A percentile compares a stretch with the other conserved stretches of the same genome.
Conservation (phyloP, 805 yeast genomes). For the Kodamaea kaohsiungensis region DNA sequence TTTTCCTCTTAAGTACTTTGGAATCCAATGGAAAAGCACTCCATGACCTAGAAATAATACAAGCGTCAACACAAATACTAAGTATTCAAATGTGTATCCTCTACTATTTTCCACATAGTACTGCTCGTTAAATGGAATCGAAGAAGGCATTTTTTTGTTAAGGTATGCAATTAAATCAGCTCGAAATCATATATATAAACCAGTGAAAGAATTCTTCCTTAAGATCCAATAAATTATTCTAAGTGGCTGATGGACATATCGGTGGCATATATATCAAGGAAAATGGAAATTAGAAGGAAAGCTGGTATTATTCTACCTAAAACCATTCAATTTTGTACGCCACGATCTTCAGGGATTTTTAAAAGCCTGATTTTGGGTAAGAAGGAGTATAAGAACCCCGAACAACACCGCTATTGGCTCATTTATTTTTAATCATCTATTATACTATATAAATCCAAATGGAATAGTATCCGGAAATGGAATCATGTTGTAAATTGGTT, state of each 20-base stretch:
- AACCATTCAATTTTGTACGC: too few species aligned
- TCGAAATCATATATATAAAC: not conserved
- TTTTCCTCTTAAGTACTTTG: conserved; percentile 28
- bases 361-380: not conserved
- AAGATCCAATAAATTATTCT: not conserved
- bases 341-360: too few species aligned
- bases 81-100: conserved; percentile 38
- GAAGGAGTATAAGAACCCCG: not conserved
- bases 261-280: not conserved
- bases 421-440: not conserved
- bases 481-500: not conserved
- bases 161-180: not conserved
- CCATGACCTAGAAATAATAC: conserved; percentile 38
- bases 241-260: not conserved
- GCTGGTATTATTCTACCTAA: too few species aligned
- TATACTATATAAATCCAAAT: not conserved
- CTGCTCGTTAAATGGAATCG: conserved; percentile 39
- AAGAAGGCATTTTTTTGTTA: not conserved
- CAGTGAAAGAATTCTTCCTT: not conserved
- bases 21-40: conserved; percentile 43
- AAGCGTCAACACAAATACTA: conserved; percentile 28
- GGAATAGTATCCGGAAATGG: not conserved
- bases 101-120: conserved; percentile 39
- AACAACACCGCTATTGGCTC: conserved; percentile 1
- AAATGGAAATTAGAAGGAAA: too few species aligned